These are phyloP conservation scores for Suillus clintonianus DNA, from an alignment of 768 basidiomycete genomes.

Conservation along the genomic window DNA sequence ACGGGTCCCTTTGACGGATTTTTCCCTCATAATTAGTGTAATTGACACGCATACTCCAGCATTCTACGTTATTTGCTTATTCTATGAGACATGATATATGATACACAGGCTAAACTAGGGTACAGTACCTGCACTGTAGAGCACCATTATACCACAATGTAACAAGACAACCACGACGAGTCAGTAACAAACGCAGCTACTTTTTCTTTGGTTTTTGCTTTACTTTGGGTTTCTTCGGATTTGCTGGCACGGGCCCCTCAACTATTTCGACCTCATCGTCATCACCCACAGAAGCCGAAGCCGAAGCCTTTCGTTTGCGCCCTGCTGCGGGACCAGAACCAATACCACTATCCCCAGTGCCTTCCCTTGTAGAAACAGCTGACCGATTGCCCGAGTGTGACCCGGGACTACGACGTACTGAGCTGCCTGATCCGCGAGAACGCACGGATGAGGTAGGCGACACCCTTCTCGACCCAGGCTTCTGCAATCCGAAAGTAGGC, in stretches of 20 bases:
- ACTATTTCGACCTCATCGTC: constrained; percentile 61
- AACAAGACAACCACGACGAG: neutral
- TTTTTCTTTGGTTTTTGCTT: constrained; percentile 48
- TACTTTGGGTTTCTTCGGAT: constrained; percentile 32
- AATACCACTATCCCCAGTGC: constrained; percentile 17
- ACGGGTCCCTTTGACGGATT: constrained; percentile 48
- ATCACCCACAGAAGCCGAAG: constrained; percentile 37
- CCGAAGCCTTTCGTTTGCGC: constrained; percentile 53
- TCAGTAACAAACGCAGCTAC: constrained; percentile 13
- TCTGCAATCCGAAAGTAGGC: constrained; percentile 22
- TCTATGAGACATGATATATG: too few relatives aligned
- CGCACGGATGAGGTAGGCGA: constrained; percentile 55
- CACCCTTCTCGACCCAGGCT: constrained; percentile 35
- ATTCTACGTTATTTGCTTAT: neutral
- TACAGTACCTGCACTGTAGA: neutral
- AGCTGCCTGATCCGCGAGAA: constrained; percentile 36
- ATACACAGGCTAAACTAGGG: constrained; percentile 2
- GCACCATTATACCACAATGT: constrained; percentile 3
- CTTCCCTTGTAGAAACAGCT: constrained; percentile 51
- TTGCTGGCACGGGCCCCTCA: constrained; percentile 44
- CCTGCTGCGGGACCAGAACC: constrained; percentile 3
- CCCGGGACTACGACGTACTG: constrained; percentile 51
- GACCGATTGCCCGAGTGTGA: constrained; percentile 39
- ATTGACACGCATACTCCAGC: neutral
- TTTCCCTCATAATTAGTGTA: constrained; percentile 32